Percentiles rank a stretch among this genome's conserved stretches.
Conservation (phyloP, 192 early-diverging fungal genomes). For the Coemansia sp. region DNA sequence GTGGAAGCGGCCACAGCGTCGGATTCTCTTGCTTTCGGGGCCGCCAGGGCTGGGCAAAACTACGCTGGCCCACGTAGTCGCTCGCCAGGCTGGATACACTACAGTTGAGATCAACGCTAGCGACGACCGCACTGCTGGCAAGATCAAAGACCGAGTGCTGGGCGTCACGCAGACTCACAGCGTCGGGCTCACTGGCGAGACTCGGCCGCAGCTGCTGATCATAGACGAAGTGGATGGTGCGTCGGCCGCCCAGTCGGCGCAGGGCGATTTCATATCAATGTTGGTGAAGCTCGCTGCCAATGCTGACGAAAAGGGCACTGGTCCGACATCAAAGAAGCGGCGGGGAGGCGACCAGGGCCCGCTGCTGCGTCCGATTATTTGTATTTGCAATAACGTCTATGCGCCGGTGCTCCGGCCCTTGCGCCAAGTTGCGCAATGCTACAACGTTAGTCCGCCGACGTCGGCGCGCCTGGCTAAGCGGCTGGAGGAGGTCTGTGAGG, state of each 20-base stretch:
- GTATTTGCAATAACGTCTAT: slow-evolving; percentile 97
- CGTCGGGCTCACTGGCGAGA: slow-evolving; percentile 52
- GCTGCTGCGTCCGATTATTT: slow-evolving; percentile 90
- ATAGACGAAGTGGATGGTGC: slow-evolving; percentile 98
- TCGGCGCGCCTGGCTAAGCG: slow-evolving; percentile 67
- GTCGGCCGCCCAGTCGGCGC: slow-evolving; percentile 64
- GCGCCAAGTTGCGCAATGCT: slow-evolving; percentile 70
- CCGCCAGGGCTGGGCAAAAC: slow-evolving; percentile 97
- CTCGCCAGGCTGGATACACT: slow-evolving; percentile 87
- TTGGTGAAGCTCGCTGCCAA: slow-evolving; percentile 64
- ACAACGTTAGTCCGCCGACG: slow-evolving; percentile 69
- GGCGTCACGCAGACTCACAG: slow-evolving; percentile 78
- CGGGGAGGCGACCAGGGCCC: slow-evolving; percentile 30
- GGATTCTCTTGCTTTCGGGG: slow-evolving; percentile 76
- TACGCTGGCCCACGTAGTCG: slow-evolving; percentile 91
- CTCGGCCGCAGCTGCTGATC: slow-evolving; percentile 78
- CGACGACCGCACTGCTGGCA: slow-evolving; percentile 88
- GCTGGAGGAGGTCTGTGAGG: slow-evolving; percentile 76
- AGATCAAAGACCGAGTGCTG: slow-evolving; percentile 70
- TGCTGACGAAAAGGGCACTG: neutral
- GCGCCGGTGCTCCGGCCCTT: slow-evolving; percentile 84
- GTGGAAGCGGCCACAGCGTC: slow-evolving; percentile 46
- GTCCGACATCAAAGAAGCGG: neutral
- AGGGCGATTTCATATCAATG: slow-evolving; percentile 77
- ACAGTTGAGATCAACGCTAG: slow-evolving; percentile 95